Evolutionary conservation across 148 eudicot genomes (phyloP), one percentile per base, ranked within the genome.

Genomic region (Rhododendron griersonianum): DNA sequence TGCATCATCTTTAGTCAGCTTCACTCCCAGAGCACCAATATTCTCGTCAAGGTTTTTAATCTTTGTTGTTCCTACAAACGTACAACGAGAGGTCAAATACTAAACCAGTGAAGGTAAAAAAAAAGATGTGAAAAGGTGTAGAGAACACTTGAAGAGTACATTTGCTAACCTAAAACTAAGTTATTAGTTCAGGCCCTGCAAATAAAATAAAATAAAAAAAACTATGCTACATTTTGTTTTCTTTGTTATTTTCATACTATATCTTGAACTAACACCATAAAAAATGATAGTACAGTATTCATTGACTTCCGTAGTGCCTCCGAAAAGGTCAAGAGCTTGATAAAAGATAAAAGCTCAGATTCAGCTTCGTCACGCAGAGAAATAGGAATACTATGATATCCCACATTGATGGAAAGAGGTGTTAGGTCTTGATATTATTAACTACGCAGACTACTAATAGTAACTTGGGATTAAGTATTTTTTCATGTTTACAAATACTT

Each of bases 41-140:
- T 87, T 87, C 39, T 21, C 78, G 5, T 87, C 87, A 6, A 87
- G 89, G 79, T 85, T 84, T 59, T 81, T 74, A 9, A 85, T 82
- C 85, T 85, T 84, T 5, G 89, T 87, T 21, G 89, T 84, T 75
- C 89, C 87, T 87, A 11, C 81, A 47, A 1, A 44, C 13, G 35
- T 3, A n/a, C 15, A 11, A 45, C 14, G 3, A 19, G 55, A 47
- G 18, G 55, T 75, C 3, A 75, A 35, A 16, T 65, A 8, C 71
- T 65, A n/a, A 9, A n/a, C 28, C 69, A 63, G 1, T 63, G 25
- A 53, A 15, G 5, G 35, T 28, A 33, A 33, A 65, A 65, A 2
- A 2, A n/a, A n/a, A 9, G n/a, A 65, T n/a, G 13, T 2, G 4
- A 65, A 65, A 65, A n/a, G 71, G 13, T 2, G 30, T 65, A 65